Evolutionary conservation across 257 asterid genomes (phyloP), one percentile per base, ranked within the genome.

Genomic region (Osmanthus fragrans): DNA sequence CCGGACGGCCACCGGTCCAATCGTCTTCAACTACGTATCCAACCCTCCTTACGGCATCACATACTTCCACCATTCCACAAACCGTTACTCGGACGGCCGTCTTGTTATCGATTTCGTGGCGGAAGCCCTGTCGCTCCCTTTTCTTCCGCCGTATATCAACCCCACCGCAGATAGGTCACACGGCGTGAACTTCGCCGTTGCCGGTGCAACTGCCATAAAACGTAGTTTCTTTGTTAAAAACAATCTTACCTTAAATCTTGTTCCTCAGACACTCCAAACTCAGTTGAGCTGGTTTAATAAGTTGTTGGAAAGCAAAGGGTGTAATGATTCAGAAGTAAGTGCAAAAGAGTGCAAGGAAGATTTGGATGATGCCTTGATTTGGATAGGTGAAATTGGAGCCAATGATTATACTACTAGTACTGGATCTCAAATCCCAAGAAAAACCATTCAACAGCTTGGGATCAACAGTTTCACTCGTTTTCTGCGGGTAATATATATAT

Each of bases 401-500:
- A 89, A 89, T 71, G 93, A 89, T 25, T 94, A 94, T 76, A 93
- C 99, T 0, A 91, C 89, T 72, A 89, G 88, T 76, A 63, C 88
- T 71, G 90, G 85, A 23, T 87, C 98, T 10, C 77, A 87, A 11
- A 86, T 93, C 18, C 11, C 94, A 0, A 0, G 77, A 0, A 63
- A 49, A 5, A 87, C 93, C 0, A 80, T 95, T 72, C 96, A 88
- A 75, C 81, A 15, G 10, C 96, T 94, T 34, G 90, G 97, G 64
- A 82, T 88, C 70, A 81, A 70, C 64, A 90, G 87, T 54, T 72
- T 88, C 56, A 79, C 86, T 7, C 60, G 75, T 3, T 89, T 92
- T 85, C 79, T 94, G 2, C 84, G 82, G 99, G 99, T 94, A 36
- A 36, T n/a, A n/a, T n/a, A n/a, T n/a, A n/a, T n/a, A n/a, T n/a